Base-by-base conservation (phyloP, 2,329 filamentous ascomycete species). In the Trichophyton verrucosum region DNA sequence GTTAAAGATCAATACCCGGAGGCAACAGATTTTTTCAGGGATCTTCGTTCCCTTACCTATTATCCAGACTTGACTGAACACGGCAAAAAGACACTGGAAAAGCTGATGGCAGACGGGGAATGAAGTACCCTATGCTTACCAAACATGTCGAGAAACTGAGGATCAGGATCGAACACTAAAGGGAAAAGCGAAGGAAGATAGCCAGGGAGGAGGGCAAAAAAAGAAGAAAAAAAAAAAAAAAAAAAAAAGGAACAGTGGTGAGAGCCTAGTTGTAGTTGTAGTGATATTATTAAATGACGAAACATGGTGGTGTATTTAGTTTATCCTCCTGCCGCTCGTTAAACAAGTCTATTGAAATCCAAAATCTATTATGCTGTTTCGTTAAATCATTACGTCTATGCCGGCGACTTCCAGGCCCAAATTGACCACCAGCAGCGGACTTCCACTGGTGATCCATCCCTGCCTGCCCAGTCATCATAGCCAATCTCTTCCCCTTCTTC, bases 381-480 rank as follows among this genome's bases (percentile, higher is more conserved):
- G 27, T 53, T 15, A 17, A 30, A 53, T 53, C 22, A n/a, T 53
- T 15, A 15, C 13, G 22, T 15, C 22, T 17, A 30, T 33, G 22
- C 17, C 3, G 30, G 27, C 3, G 49, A 13, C 15, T 30, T 24
- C 49, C 55, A 42, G 17, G 24, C 71, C 76, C 76, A 78, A 20
- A 78, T 68, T 17, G 75, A 76, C 76, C 76, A 78, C 76, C 76
- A 78, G 64, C 76, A 78, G 38, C 70, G 69, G 7, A 78, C 76
- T 53, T 74, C 75, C 22, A 75, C 64, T 13, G 71, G 73, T 17
- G 69, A 68, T 46, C 76, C 76, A 65, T 75, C 73, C 3, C 69
- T 71, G 33, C 68, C 67, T 63, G 77, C 73, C 77, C 77, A 79
- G 62, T 79, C 77, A 63, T 79, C 77, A 60, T 75, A 76, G 1